A percentile compares a stretch with the other conserved stretches of the same genome.
Evolutionary conservation across 225 moss, liverwort and hornwort species (phyloP).

Genomic region (Bryum argenteum): DNA sequence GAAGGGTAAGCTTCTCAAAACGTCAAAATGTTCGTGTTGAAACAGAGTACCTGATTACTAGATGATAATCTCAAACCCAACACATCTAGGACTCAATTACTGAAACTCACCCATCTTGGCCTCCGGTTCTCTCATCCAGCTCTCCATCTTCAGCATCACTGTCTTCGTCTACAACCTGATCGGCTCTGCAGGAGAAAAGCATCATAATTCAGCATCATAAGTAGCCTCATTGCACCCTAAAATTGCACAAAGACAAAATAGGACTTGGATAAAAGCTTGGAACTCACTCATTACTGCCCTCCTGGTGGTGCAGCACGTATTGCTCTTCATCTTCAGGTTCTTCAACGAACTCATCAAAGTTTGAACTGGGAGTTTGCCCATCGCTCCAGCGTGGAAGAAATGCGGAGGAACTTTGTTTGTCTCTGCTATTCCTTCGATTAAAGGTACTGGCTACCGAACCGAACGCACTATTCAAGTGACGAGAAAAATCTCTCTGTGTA

Average conservation of each 20-base stretch:
- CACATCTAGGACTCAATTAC: background rate
- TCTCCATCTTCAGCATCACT: conserved; percentile 42
- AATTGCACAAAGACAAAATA: background rate
- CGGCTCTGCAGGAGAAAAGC: conserved; percentile 33
- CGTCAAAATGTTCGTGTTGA: background rate
- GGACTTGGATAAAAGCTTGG: background rate
- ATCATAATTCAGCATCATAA: conserved; percentile 20
- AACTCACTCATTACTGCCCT: conserved; percentile 30
- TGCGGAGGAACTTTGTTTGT: conserved; percentile 40
- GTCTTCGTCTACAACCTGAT: conserved; percentile 33
- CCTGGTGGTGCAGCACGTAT: conserved; percentile 4
- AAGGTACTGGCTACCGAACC: conserved; percentile 67
- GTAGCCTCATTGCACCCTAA: conserved; percentile 13
- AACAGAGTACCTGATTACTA: background rate
- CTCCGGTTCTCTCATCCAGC: conserved; percentile 33
- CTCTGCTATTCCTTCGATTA: conserved; percentile 62
- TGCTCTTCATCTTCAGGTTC: conserved; percentile 43
- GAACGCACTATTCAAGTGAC: conserved; percentile 70
- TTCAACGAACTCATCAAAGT: conserved; percentile 45
- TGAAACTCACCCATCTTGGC: conserved; percentile 44
- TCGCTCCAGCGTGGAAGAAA: conserved; percentile 34
- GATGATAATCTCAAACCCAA: background rate
- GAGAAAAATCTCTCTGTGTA: conserved; percentile 47
- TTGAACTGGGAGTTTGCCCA: conserved; percentile 37
- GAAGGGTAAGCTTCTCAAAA: conserved; percentile 5